Percentiles rank a stretch among this genome's conserved stretches.
These are phyloP conservation scores for Clausena lansium DNA, from an alignment of 345 rosid genomes.

Conservation along the genomic window DNA sequence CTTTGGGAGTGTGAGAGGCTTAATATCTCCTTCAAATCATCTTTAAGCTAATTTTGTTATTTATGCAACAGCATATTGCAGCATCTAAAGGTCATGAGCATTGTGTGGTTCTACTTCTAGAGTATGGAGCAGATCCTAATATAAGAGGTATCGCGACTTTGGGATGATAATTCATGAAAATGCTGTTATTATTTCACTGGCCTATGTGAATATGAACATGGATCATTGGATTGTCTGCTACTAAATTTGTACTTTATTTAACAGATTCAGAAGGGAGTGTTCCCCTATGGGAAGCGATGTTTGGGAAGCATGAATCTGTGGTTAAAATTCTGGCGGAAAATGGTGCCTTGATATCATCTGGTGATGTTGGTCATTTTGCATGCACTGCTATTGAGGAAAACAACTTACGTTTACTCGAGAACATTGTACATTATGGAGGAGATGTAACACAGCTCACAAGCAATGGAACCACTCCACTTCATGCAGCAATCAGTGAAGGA, in stretches of 20 bases:
- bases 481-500: slow-evolving; percentile 68
- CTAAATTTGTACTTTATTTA: not conserved
- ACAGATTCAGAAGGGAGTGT: slow-evolving; percentile 83
- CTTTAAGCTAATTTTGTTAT: slow-evolving; percentile 4
- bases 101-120: slow-evolving; percentile 64
- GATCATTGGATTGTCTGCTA: not conserved
- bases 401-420: slow-evolving; percentile 52
- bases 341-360: slow-evolving; percentile 53
- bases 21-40: not conserved
- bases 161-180: too few relatives aligned
- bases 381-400: slow-evolving; percentile 57
- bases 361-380: slow-evolving; percentile 55
- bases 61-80: slow-evolving; percentile 67
- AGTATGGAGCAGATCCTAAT: slow-evolving; percentile 78
- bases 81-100: slow-evolving; percentile 69
- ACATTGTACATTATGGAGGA: slow-evolving; percentile 53
- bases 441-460: slow-evolving; percentile 45
- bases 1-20: not conserved
- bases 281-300: slow-evolving; percentile 85
- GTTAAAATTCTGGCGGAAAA: slow-evolving; percentile 55
- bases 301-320: slow-evolving; percentile 49
- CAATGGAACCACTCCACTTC: slow-evolving; percentile 64
- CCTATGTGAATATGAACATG: not conserved
- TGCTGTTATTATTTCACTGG: not conserved
- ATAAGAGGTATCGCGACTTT: slow-evolving; percentile 42